These are phyloP conservation scores for Hibiscus mutabilis DNA, from an alignment of 345 rosid species.

Conservation along the genomic window DNA sequence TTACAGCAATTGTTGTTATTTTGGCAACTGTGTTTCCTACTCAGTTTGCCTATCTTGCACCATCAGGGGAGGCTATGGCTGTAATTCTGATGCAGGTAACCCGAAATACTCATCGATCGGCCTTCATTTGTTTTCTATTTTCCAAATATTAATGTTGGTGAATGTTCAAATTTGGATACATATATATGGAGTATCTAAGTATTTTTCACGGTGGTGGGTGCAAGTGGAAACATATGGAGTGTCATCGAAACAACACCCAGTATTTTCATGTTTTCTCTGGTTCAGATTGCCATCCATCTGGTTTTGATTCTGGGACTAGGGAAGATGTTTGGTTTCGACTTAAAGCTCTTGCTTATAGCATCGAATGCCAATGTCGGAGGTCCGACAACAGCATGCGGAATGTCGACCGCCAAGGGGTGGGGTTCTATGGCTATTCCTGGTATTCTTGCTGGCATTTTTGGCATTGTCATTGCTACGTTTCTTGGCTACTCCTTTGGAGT, in stretches of 20 bases:
- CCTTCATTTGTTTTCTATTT: neutral
- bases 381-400: constrained; percentile 84
- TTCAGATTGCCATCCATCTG: constrained; percentile 68
- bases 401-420: constrained; percentile 94
- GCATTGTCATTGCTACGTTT: constrained; percentile 63
- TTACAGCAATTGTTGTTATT: constrained; percentile 66
- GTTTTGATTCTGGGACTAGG: constrained; percentile 72
- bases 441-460: constrained; percentile 69
- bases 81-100: constrained; percentile 81
- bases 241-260: constrained; percentile 79
- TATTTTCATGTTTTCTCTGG: constrained; percentile 73
- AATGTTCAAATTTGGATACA: neutral
- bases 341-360: constrained; percentile 67
- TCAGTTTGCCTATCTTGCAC: constrained; percentile 67
- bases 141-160: neutral
- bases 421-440: constrained; percentile 62
- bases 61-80: constrained; percentile 88
- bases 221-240: constrained; percentile 75
- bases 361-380: constrained; percentile 93
- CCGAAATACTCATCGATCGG: neutral
- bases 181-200: constrained; percentile 30
- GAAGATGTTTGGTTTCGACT: constrained; percentile 57
- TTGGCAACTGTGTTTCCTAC: constrained; percentile 67
- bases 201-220: constrained; percentile 82
- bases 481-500: constrained; percentile 47